Evolutionary conservation across 2,329 filamentous ascomycete species (phyloP), one percentile per base, ranked within the genome.

Genomic region (Fusarium sp.): DNA sequence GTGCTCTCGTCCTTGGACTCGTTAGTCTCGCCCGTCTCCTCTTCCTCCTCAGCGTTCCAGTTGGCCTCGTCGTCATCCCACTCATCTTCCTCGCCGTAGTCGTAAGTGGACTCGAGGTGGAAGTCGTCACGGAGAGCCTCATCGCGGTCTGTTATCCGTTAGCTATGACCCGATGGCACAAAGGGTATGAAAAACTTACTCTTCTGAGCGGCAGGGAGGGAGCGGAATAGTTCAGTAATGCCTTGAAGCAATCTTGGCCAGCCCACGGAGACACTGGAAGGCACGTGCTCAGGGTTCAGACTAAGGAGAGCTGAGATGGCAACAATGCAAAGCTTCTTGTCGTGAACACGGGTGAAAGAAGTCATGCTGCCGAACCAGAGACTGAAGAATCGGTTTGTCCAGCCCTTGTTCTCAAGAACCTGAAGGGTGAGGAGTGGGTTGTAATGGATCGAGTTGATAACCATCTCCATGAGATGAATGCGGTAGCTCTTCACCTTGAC

Each of bases 331-430:
- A 99, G 87, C 86, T 98, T 99, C 89, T 99, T 99, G 86, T 99
- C 96, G 80, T 99, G 96, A 5, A 99, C 96, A 45, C 96, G 90
- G 58, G 90, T 93, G 84, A 99, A 98, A 78, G 90, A 92, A 70
- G 97, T 93, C 84, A 99, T 99, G 84, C 92, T 97, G 45, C 94
- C 94, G 82, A 99, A 99, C 96, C 96, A 99, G 66, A 97, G 85
- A 83, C 94, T 97, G 86, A 99, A 99, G 85, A 99, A 99, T 80
- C 97, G 97, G 84, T 98, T 98, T 11, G 96, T 98, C 95, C 95
- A 98, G 68, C 90, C 92, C 78, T 97, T 95, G 59, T 87, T 84
- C 84, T 99, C 96, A n/a, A 99, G 88, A 41, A 97, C 90, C 70
- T 94, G 92, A 27, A 99, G 88, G 29, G 94, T 89, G 66, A 98